phyloP scores from a whole-genome alignment of 441 rosid species.

The Geranium incanum region DNA sequence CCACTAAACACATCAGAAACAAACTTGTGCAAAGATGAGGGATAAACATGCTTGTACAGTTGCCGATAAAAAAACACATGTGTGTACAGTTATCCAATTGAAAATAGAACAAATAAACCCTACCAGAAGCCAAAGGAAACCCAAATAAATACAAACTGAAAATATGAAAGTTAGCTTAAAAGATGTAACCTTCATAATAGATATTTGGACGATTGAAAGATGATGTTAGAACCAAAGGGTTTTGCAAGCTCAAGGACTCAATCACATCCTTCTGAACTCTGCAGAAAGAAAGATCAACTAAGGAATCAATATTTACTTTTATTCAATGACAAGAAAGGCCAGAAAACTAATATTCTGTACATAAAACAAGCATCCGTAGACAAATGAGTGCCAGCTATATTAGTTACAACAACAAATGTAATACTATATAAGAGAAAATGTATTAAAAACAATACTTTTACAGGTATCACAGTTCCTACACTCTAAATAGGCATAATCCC shows the following conservation, averaged over 20 bases:
- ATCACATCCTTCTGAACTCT: constrained; percentile 91
- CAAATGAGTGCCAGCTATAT: background rate
- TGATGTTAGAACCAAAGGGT: constrained; percentile 74
- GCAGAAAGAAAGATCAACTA: constrained; percentile 26
- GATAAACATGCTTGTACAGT: background rate
- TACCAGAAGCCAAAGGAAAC: background rate
- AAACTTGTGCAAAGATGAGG: background rate
- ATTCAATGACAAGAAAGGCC: background rate
- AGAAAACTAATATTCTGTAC: background rate
- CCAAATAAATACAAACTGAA: constrained; percentile 4
- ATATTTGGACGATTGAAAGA: constrained; percentile 94
- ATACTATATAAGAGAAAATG: background rate
- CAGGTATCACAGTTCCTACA: background rate
- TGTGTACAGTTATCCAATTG: background rate
- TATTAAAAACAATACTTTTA: background rate
- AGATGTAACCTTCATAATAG: constrained; percentile 67
- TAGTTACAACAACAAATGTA: background rate
- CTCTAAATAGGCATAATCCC: background rate
- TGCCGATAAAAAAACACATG: background rate
- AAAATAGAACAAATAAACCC: background rate
- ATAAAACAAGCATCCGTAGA: background rate
- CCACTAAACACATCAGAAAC: constrained; percentile 3
- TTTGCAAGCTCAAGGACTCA: constrained; percentile 61
- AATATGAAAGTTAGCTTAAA: constrained; percentile 17
- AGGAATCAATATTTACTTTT: constrained; percentile 2